Evolutionary conservation across 2,329 filamentous ascomycete genomes (phyloP).

Genomic region (Fusarium nygamai): DNA sequence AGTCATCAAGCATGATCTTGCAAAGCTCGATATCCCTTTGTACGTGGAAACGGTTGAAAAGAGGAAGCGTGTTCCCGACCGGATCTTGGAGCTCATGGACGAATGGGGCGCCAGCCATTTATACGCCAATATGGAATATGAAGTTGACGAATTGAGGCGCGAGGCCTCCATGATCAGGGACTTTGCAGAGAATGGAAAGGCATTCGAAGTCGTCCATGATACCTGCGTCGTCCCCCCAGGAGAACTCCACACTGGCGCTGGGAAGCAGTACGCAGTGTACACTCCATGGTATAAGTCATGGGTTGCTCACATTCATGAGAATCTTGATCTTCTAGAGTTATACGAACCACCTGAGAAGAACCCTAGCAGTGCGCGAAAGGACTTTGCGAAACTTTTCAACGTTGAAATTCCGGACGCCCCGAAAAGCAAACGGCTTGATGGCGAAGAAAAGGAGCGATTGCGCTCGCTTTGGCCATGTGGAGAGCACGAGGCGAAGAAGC

Average conservation of each 20-base stretch:
- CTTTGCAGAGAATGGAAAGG: constrained; percentile 70
- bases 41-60: constrained; percentile 77
- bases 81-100: constrained; percentile 72
- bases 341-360: constrained; percentile 60
- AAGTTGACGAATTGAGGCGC: constrained; percentile 86
- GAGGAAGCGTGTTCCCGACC: constrained; percentile 67
- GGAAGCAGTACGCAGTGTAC: constrained; percentile 86
- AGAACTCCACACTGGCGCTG: constrained; percentile 69
- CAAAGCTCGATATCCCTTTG: constrained; percentile 78
- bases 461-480: constrained; percentile 76
- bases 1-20: constrained; percentile 73
- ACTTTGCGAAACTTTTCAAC: constrained; percentile 67
- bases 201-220: constrained; percentile 80
- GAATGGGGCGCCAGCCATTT: constrained; percentile 80
- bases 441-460: constrained; percentile 68
- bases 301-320: constrained; percentile 76
- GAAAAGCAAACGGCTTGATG: constrained; percentile 67
- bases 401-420: constrained; percentile 69
- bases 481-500: constrained; percentile 73
- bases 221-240: constrained; percentile 85
- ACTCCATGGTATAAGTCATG: constrained; percentile 83
- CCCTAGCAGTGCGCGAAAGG: constrained; percentile 48
- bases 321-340: constrained; percentile 72
- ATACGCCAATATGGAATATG: constrained; percentile 88
- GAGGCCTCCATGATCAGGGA: constrained; percentile 73